Conservation (phyloP, 257 asterid species). For the Solanum stenotomum region DNA sequence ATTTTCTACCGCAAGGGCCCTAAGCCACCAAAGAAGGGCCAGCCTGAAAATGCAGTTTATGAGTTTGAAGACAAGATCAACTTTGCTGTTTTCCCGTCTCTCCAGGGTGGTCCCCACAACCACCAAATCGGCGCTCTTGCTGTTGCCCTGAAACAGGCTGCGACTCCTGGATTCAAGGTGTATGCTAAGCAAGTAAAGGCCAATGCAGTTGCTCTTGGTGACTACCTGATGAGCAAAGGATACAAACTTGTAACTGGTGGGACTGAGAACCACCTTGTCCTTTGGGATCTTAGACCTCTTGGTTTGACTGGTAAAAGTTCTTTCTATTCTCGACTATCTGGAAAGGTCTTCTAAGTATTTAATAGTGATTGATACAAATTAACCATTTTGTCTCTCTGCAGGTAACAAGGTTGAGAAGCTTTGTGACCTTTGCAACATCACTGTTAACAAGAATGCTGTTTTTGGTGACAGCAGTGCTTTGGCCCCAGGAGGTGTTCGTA, state of each 20-base stretch:
- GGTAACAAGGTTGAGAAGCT: slow-evolving; percentile 98
- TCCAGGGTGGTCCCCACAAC: slow-evolving; percentile 99
- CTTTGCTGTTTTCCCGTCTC: slow-evolving; percentile 94
- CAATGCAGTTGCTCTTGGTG: slow-evolving; percentile 86
- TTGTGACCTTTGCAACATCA: slow-evolving; percentile 87
- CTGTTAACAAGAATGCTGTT: slow-evolving; percentile 97
- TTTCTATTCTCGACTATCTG: neutral
- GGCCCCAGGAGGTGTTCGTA: slow-evolving; percentile 99
- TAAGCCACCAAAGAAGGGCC: slow-evolving; percentile 47
- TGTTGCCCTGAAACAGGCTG: slow-evolving; percentile 87
- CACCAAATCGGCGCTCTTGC: slow-evolving; percentile 98
- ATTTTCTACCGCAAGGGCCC: slow-evolving; percentile 46
- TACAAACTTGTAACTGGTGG: slow-evolving; percentile 90
- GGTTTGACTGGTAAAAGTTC: slow-evolving; percentile 74
- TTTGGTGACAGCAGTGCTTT: slow-evolving; percentile 99
- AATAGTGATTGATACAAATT: neutral
- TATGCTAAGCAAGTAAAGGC: slow-evolving; percentile 95
- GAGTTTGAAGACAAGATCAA: slow-evolving; percentile 95
- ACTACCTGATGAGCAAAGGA: slow-evolving; percentile 80
- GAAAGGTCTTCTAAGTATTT: neutral
- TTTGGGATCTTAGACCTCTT: slow-evolving; percentile 98
- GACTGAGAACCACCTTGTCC: slow-evolving; percentile 95
- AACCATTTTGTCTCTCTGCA: slow-evolving; percentile 8
- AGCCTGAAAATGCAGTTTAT: slow-evolving; percentile 79
- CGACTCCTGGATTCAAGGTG: slow-evolving; percentile 73